Evolutionary conservation across 768 basidiomycete genomes (phyloP).

Genomic region (Hericium coralloides): DNA sequence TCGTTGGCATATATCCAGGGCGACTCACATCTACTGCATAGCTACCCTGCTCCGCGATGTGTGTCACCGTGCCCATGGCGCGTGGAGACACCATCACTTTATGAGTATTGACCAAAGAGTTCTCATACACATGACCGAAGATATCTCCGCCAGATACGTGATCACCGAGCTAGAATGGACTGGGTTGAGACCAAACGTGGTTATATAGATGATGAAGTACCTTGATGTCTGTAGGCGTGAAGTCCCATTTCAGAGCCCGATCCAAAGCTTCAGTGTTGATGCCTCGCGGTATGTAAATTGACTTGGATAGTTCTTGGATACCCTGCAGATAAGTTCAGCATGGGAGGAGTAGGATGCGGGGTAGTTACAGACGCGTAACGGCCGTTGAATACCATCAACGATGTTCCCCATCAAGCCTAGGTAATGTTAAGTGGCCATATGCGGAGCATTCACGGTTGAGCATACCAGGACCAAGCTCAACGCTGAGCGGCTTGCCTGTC

Average conservation of each 20-base stretch:
- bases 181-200: background rate
- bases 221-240: conserved; percentile 75
- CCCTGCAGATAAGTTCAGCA: conserved; percentile 31
- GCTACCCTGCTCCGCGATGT: conserved; percentile 88
- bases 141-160: conserved; percentile 97
- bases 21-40: conserved; percentile 74
- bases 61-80: conserved; percentile 89
- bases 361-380: conserved; percentile 56
- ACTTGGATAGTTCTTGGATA: conserved; percentile 94
- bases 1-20: background rate
- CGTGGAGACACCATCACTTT: conserved; percentile 95
- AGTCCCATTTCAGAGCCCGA: conserved; percentile 89
- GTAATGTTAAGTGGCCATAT: background rate
- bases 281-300: conserved; percentile 99
- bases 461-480: conserved; percentile 93
- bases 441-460: conserved; percentile 1
- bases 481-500: conserved; percentile 95
- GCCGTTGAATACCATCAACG: conserved; percentile 94
- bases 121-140: conserved; percentile 93
- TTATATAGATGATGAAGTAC: conserved; percentile 26
- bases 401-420: conserved; percentile 98
- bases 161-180: conserved; percentile 69
- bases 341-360: conserved; percentile 3
- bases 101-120: conserved; percentile 92
- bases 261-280: conserved; percentile 96